Conservation (phyloP, 169 alveolate genomes). For the Amoebophrya sp. region DNA sequence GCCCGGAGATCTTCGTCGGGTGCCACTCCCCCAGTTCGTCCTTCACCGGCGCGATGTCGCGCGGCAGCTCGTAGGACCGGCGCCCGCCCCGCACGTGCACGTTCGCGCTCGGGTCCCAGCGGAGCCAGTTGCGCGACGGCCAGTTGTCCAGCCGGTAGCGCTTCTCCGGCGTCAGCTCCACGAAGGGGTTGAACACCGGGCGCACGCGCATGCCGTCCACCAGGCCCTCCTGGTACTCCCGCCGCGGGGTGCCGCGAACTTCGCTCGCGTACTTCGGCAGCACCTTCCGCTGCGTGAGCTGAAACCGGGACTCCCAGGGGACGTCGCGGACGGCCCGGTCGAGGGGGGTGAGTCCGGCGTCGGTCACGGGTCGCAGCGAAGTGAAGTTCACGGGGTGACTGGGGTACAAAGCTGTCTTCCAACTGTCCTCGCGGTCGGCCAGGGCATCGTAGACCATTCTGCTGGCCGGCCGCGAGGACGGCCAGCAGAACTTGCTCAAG, state of each 20-base stretch:
- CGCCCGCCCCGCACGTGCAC: conserved; percentile 64
- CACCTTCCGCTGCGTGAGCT: conserved; percentile 40
- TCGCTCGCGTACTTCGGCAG: conserved; percentile 59
- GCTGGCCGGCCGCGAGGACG: too few species aligned
- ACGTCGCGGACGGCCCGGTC: conserved; percentile 55
- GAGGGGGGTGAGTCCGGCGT: background rate
- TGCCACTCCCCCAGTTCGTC: conserved; percentile 73
- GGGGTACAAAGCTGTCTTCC: background rate
- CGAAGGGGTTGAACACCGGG: conserved; percentile 68
- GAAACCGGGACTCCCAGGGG: conserved; percentile 59
- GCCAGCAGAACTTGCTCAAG: too few species aligned
- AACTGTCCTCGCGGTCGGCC: background rate
- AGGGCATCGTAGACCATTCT: background rate
- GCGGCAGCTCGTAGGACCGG: conserved; percentile 53
- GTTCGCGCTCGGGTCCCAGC: conserved; percentile 50
- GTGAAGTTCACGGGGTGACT: background rate
- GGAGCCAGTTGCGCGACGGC: conserved; percentile 66
- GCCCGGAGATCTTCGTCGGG: conserved; percentile 51
- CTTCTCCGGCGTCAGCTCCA: conserved; percentile 52
- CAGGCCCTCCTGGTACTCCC: conserved; percentile 53
- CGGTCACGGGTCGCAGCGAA: background rate
- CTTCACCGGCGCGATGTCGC: conserved; percentile 51
- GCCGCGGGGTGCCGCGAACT: conserved; percentile 58
- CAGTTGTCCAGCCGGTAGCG: conserved; percentile 61
- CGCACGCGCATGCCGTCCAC: conserved; percentile 57